Percentiles rank a stretch among this genome's conserved stretches.
phyloP scores from a whole-genome alignment of 1,284 basidiomycete genomes.

The Rhodotorula sp. region DNA sequence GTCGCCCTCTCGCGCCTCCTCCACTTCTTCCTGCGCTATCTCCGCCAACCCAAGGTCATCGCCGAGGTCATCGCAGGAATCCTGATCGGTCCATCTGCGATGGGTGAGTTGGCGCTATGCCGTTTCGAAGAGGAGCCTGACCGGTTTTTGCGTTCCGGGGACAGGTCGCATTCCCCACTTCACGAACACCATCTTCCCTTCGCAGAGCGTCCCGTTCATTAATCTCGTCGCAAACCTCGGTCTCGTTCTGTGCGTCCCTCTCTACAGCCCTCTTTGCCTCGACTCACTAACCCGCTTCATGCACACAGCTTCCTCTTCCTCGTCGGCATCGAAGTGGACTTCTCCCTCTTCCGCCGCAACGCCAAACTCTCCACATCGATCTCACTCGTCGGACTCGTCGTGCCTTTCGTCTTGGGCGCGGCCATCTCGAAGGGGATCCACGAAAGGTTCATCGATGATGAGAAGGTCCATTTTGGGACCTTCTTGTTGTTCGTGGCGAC shows the following conservation, averaged over 20 bases:
- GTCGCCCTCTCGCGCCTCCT: constrained; percentile 50
- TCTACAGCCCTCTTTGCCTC: too few relatives aligned
- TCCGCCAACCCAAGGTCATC: constrained; percentile 51
- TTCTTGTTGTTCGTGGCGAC: constrained; percentile 94
- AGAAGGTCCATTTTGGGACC: constrained; percentile 66
- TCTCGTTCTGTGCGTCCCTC: constrained; percentile 42
- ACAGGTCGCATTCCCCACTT: constrained; percentile 68
- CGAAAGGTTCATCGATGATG: constrained; percentile 66
- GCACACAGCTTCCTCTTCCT: constrained; percentile 55
- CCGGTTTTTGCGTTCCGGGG: too few relatives aligned
- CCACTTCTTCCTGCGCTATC: constrained; percentile 45
- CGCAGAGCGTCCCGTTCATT: constrained; percentile 68
- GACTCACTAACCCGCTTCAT: constrained; percentile 55
- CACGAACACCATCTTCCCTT: constrained; percentile 75
- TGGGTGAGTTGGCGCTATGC: constrained; percentile 52
- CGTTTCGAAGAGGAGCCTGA: too few relatives aligned
- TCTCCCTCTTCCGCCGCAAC: constrained; percentile 58
- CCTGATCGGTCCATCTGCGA: constrained; percentile 46
- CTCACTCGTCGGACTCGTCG: constrained; percentile 61
- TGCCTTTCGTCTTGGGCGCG: constrained; percentile 83
- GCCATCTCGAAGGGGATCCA: constrained; percentile 79
- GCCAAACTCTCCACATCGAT: constrained; percentile 50
- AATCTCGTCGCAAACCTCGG: constrained; percentile 90
- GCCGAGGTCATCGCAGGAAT: constrained; percentile 52
- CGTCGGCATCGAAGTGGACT: constrained; percentile 88